Evolutionary conservation across 345 rosid species (phyloP).

Genomic region (Xanthoceras sorbifolium): DNA sequence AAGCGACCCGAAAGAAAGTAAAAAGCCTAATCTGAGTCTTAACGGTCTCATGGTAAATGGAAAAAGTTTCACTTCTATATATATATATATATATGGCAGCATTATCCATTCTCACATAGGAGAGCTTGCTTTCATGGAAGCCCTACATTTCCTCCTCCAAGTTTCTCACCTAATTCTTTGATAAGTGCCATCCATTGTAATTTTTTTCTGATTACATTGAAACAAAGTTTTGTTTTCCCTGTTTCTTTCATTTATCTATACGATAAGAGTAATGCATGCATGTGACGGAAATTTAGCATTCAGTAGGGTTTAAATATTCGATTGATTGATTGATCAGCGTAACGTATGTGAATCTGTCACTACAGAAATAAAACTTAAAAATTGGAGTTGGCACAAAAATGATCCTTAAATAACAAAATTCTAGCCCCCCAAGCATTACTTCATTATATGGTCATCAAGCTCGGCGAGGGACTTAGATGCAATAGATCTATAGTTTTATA

Average conservation of each 20-base stretch:
- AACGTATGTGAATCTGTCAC: neutral
- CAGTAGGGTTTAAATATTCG: neutral
- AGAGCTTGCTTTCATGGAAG: neutral
- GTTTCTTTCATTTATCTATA: neutral
- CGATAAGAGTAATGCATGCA: neutral
- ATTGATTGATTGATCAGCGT: neutral
- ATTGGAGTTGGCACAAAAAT: neutral
- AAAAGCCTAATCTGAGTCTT: slow-evolving; percentile 2
- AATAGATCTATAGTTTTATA: slow-evolving; percentile 27
- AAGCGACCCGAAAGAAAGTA: slow-evolving; percentile 45
- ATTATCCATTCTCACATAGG: neutral
- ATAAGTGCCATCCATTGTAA: neutral
- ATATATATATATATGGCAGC: neutral
- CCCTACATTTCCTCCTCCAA: neutral
- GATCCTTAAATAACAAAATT: slow-evolving; percentile 5
- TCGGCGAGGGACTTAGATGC: neutral
- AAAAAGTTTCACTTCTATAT: neutral
- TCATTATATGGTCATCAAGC: slow-evolving; percentile 9
- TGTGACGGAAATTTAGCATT: neutral
- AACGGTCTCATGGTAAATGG: neutral
- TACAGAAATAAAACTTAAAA: neutral
- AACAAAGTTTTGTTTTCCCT: neutral
- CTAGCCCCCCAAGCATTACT: neutral
- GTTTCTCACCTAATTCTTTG: neutral
- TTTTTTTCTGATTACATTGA: neutral